These are phyloP conservation scores for Acorus calamus DNA, from an alignment of 106 monocot genomes.

Conservation along the genomic window DNA sequence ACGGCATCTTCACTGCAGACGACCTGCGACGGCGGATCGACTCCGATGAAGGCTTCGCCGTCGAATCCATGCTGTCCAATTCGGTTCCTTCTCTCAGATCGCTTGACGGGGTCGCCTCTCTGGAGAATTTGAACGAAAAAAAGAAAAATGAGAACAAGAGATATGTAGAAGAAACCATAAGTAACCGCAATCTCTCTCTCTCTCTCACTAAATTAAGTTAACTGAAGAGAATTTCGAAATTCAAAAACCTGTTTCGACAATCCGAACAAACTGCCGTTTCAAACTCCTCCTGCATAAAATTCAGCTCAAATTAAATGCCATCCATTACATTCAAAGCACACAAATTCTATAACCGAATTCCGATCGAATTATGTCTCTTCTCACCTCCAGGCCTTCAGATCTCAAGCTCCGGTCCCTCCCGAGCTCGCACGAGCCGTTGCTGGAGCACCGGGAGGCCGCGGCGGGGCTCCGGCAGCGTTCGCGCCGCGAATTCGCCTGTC, in stretches of 20 bases:
- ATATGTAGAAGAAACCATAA: too few relatives aligned
- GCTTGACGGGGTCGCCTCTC: slow-evolving; percentile 25
- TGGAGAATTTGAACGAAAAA: slow-evolving; percentile 4
- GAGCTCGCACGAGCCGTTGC: slow-evolving; percentile 14
- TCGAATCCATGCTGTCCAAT: slow-evolving; percentile 21
- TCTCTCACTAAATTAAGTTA: neutral
- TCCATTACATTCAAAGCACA: too few relatives aligned
- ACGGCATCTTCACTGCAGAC: slow-evolving; percentile 12
- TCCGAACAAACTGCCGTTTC: too few relatives aligned
- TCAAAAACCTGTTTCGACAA: neutral
- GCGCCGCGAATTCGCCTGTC: neutral
- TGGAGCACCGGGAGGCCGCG: slow-evolving; percentile 20
- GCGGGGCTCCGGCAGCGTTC: neutral
- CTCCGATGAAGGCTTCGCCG: slow-evolving; percentile 6
- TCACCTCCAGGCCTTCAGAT: slow-evolving; percentile 23
- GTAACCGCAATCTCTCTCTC: too few relatives aligned
- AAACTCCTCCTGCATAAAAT: too few relatives aligned
- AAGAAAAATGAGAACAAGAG: too few relatives aligned
- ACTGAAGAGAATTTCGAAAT: neutral
- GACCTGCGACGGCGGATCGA: neutral
- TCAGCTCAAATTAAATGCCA: too few relatives aligned
- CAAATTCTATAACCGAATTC: slow-evolving; percentile 3
- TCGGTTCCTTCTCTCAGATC: neutral
- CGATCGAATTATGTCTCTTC: slow-evolving; percentile 3
- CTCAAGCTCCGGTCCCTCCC: neutral